Evolutionary conservation across 768 basidiomycete species (phyloP), one percentile per base, ranked within the genome.

Genomic region (Tulasnella sp.): DNA sequence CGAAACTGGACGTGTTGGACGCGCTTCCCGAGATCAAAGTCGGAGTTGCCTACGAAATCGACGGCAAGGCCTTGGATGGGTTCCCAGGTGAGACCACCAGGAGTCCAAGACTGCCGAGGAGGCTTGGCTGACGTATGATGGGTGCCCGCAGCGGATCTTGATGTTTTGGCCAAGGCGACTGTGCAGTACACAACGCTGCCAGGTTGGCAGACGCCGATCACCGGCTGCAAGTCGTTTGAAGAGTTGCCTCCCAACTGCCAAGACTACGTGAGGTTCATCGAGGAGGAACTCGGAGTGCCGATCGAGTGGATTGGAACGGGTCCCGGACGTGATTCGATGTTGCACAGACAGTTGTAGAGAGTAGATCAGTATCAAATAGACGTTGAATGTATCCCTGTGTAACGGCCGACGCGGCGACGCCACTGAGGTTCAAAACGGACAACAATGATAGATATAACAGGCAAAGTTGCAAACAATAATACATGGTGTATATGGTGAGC

Each of bases 301-400:
- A 84, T 98, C 72, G 88, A 90, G 80, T 98, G 92, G 90, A 94
- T 98, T 67, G 96, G 96, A 12, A 89, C 95, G 22, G 96, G 96
- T 0, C 93, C 96, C 17, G 91, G 83, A 19, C 80, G 95, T 72
- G 90, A 93, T 75, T 88, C 87, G 75, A 96, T 95, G 90, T 75
- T 89, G 73, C 72, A 67, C 39, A 6, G 36, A 34, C 32, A 19
- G 52, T 59, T 22, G 19, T 59, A 26, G 22, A 29, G n/a, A n/a
- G n/a, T n/a, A 19, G 36, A 17, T n/a, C 11, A 9, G 22, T 22
- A 71, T 71, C n/a, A 5, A 26, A 66, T 59, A 41, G 47, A 71
- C 29, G 7, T 67, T 11, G 22, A 22, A 35, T 67, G 37, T 16
- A 64, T 12, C 29, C 14, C n/a, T n/a, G n/a, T n/a, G n/a, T n/a